Percentiles rank a stretch among this genome's conserved stretches.
Conservation (phyloP, 768 basidiomycete genomes). For the Xerocomus spinulosus region DNA sequence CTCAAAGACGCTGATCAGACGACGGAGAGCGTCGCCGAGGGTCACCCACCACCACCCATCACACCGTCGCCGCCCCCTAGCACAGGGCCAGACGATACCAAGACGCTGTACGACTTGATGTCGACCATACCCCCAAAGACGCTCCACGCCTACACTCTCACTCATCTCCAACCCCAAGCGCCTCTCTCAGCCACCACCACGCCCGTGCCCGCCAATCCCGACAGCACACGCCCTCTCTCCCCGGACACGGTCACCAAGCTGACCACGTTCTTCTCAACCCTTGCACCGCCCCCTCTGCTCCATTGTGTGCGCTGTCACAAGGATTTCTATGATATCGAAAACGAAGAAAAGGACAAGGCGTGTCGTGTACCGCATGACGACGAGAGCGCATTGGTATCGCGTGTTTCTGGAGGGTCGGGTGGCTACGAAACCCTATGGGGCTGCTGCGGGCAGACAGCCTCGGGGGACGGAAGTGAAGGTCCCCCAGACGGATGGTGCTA, state of each 20-base stretch:
- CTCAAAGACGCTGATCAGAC: conserved; percentile 15
- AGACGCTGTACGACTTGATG: conserved; percentile 48
- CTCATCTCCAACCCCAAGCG: conserved; percentile 36
- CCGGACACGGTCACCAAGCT: conserved; percentile 43
- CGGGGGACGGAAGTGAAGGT: conserved; percentile 76
- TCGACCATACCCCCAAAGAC: conserved; percentile 61
- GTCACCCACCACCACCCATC: conserved; percentile 21
- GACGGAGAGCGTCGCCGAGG: conserved; percentile 6
- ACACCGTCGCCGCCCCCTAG: conserved; percentile 34
- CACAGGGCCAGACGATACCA: conserved; percentile 38
- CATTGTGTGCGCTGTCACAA: conserved; percentile 78
- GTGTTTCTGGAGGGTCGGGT: conserved; percentile 35
- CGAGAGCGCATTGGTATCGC: conserved; percentile 71
- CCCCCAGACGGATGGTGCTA: conserved; percentile 88
- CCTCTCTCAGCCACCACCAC: conserved; percentile 1
- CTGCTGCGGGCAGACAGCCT: conserved; percentile 68
- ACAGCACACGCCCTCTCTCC: conserved; percentile 23
- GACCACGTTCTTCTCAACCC: conserved; percentile 53
- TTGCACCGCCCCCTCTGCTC: conserved; percentile 61
- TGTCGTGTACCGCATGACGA: conserved; percentile 76
- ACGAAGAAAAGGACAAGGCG: conserved; percentile 51
- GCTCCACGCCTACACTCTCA: conserved; percentile 57
- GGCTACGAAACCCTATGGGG: conserved; percentile 58
- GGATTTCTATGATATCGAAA: conserved; percentile 66
- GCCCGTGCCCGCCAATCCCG: conserved; percentile 13